Base-by-base conservation (phyloP, 164 flowering plant species). In the Dillenia suffruticosa region DNA sequence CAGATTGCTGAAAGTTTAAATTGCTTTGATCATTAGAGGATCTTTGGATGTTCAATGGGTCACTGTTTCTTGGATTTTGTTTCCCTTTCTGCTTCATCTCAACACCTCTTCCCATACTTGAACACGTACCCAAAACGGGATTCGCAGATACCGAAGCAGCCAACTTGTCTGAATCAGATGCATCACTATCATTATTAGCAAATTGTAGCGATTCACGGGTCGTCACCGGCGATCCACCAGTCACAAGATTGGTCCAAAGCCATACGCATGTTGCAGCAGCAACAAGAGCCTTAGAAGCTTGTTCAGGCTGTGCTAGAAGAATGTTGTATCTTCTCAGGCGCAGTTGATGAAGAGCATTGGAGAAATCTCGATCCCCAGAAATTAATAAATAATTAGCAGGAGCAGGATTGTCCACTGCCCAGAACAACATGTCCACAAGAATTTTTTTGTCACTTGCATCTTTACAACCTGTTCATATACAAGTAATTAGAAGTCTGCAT, bases 401-500 rank as follows among this genome's bases (percentile, higher is more conserved):
- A 6, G 98, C 96, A 61, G 97, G 89, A 69, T 93, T 93, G 63
- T 93, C 98, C 49, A 93, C 92, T 0, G 98, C 98, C 96, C 96
- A 93, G 62, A 87, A 86, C 67, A 90, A 62, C 97, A 85, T 88
- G 56, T 89, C 94, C 43, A 92, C 98, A 40, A 87, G 79, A 71
- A 92, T 92, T 77, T 90, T 93, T 76, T 90, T 93, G 72, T 92
- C 96, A 68, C 96, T 92, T 0, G 92, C 98, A 84, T 89, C 96
- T 79, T 89, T 89, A 47, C 83, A 92, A 66, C 96, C 97, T 89
- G 73, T 14, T 5, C 49, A 62, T 9, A 8, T 48, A 26, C 53
- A 49, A 10, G n/a, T 57, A 51, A 46, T 16, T 51, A 9, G 22
- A 9, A 44, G 16, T 13, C 10, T 13, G 11, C 54, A 48, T 22